Conservation (phyloP, 345 rosid species). For the Cardamine occulta region DNA sequence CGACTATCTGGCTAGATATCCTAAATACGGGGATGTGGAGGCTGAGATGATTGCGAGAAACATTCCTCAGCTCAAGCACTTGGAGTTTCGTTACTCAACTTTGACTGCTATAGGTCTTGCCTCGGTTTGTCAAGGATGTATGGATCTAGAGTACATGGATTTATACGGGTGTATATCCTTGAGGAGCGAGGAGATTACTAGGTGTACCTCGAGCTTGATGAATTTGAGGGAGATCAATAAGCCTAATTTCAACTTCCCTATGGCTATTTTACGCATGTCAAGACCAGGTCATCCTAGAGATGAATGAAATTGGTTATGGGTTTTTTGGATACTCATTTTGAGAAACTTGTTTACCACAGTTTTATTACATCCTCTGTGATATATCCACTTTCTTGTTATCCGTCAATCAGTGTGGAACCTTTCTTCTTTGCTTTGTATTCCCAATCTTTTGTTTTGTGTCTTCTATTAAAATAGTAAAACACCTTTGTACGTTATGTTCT, state of each 20-base stretch:
- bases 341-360: constrained; percentile 26
- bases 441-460: too few relatives aligned
- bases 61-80: constrained; percentile 61
- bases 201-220: constrained; percentile 46
- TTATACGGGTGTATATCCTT: constrained; percentile 66
- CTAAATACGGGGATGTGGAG: constrained; percentile 69
- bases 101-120: constrained; percentile 55
- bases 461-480: too few relatives aligned
- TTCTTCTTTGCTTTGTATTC: neutral
- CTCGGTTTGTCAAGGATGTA: constrained; percentile 58
- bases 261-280: constrained; percentile 56
- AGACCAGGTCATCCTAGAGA: constrained; percentile 62
- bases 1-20: constrained; percentile 62
- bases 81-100: constrained; percentile 66
- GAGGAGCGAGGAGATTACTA: constrained; percentile 50
- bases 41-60: constrained; percentile 58
- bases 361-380: too few relatives aligned
- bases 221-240: constrained; percentile 55
- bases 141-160: constrained; percentile 54
- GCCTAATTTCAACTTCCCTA: constrained; percentile 58
- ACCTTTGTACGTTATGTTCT: too few relatives aligned
- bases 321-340: too few relatives aligned
- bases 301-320: constrained; percentile 49
- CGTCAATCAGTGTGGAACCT: neutral
- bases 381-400: too few relatives aligned